These are phyloP conservation scores for Phytophthora tentaculata DNA, from an alignment of 352 stramenopile genomes.

Conservation along the genomic window DNA sequence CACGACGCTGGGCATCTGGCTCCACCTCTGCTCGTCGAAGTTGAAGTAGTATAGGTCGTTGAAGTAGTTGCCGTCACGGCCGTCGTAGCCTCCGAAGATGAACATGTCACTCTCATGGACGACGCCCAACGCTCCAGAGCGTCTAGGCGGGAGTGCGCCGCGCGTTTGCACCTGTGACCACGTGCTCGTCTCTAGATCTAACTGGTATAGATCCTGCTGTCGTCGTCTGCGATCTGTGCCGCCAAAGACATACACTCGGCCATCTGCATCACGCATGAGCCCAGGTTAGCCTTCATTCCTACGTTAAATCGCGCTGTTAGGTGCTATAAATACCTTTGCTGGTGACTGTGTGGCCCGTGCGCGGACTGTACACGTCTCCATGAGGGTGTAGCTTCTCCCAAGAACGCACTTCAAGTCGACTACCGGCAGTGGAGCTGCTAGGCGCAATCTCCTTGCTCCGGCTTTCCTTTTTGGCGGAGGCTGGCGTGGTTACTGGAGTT, in stretches of 20 bases:
- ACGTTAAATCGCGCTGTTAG: not conserved
- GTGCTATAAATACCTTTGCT: constrained; percentile 59
- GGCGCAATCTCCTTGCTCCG: constrained; percentile 6
- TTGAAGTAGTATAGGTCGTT: constrained; percentile 91
- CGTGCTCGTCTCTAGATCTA: constrained; percentile 65
- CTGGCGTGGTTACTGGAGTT: constrained; percentile 18
- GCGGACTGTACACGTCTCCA: constrained; percentile 83
- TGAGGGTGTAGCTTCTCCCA: constrained; percentile 80
- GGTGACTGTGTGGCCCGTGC: constrained; percentile 87
- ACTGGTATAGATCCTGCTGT: constrained; percentile 88
- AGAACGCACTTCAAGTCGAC: constrained; percentile 67
- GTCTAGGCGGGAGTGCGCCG: constrained; percentile 64
- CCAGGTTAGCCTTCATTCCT: constrained; percentile 2
- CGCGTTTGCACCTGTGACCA: constrained; percentile 82
- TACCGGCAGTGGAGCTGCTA: constrained; percentile 18
- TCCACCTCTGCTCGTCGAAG: constrained; percentile 79
- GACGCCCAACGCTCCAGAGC: constrained; percentile 82
- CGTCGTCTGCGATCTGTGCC: constrained; percentile 80
- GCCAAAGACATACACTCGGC: constrained; percentile 84
- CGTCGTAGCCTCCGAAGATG: constrained; percentile 91
- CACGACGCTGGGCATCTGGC: constrained; percentile 75
- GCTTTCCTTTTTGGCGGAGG: constrained; percentile 18
- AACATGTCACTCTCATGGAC: constrained; percentile 87
- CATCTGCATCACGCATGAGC: constrained; percentile 42
- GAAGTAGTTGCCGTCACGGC: constrained; percentile 90